These are phyloP conservation scores for Penicillium flavigenum DNA, from an alignment of 495 filamentous ascomycete genomes.

Conservation along the genomic window DNA sequence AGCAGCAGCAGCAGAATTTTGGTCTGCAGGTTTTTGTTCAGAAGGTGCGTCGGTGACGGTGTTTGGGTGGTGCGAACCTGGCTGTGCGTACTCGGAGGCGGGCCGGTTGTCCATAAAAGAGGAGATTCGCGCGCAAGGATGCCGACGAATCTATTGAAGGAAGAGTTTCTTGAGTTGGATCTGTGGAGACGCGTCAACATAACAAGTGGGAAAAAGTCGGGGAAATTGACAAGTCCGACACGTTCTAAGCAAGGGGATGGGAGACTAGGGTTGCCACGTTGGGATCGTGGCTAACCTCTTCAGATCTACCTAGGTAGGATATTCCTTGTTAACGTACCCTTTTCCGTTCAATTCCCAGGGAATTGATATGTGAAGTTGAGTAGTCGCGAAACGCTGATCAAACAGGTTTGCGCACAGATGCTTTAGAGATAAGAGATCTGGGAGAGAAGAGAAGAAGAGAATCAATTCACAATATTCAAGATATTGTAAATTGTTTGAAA, in stretches of 20 bases:
- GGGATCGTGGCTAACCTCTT: slow-evolving; percentile 21
- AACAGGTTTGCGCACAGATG: slow-evolving; percentile 8
- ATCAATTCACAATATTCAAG: slow-evolving; percentile 10
- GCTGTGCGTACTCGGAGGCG: slow-evolving; percentile 91
- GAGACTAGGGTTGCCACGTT: slow-evolving; percentile 28
- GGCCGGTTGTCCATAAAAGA: slow-evolving; percentile 79
- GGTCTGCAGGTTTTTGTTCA: slow-evolving; percentile 83
- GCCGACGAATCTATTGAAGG: slow-evolving; percentile 14
- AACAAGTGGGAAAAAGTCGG: slow-evolving; percentile 22
- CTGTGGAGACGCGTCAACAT: slow-evolving; percentile 21
- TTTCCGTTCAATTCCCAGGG: not conserved
- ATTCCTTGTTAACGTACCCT: slow-evolving; percentile 7
- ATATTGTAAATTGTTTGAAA: slow-evolving; percentile 10
- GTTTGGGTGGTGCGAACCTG: slow-evolving; percentile 88
- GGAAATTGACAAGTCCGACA: slow-evolving; percentile 33
- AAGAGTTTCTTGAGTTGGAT: slow-evolving; percentile 4
- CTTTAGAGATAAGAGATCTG: not conserved
- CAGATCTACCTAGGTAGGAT: not conserved
- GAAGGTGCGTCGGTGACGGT: slow-evolving; percentile 55
- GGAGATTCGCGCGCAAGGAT: slow-evolving; percentile 21
- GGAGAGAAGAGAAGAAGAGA: not conserved
- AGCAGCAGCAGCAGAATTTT: slow-evolving; percentile 72
- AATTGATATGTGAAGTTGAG: slow-evolving; percentile 1
- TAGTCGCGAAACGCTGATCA: slow-evolving; percentile 15
- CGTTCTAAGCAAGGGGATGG: slow-evolving; percentile 37